Evolutionary conservation across 805 yeast species (phyloP).

Genomic region (Candida ovalis): DNA sequence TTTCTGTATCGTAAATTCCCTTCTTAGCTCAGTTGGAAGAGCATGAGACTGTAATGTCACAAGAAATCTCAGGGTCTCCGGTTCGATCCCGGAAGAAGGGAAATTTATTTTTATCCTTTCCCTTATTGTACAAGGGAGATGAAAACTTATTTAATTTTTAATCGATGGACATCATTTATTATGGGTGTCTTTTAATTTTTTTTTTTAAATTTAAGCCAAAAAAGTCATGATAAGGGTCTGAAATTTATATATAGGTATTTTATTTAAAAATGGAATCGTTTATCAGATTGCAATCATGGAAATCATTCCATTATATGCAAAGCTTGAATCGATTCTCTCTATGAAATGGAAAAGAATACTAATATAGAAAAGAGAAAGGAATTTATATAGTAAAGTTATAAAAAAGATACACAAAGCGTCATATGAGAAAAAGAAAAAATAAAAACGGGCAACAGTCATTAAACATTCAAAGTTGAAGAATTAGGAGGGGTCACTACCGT

Average conservation of each 20-base stretch:
- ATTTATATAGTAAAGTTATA: not conserved
- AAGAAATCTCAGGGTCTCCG: slow-evolving; percentile 7
- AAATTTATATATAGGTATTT: no score
- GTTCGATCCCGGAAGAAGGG: slow-evolving; percentile 8
- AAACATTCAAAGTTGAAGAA: not conserved
- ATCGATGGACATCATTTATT: no score
- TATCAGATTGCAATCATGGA: not conserved
- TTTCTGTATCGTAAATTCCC: slow-evolving; percentile 9
- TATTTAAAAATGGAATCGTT: not conserved
- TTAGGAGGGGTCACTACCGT: not conserved
- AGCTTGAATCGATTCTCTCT: no score
- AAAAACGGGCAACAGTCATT: not conserved
- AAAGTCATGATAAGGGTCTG: no score
- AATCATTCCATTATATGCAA: not conserved
- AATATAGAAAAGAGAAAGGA: not conserved
- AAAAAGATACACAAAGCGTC: not conserved
- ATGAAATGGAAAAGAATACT: not conserved
- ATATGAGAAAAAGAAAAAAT: not conserved
- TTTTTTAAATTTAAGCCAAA: no score
- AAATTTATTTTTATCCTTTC: not conserved
- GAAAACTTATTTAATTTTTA: no score
- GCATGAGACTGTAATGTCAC: slow-evolving; percentile 15
- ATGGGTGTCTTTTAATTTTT: no score
- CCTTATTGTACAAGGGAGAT: not conserved
- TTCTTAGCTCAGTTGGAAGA: slow-evolving; percentile 26